A percentile compares a stretch with the other conserved stretches of the same genome.
Evolutionary conservation across 768 basidiomycete species (phyloP).

Genomic region (Rhodotorula babjevae): DNA sequence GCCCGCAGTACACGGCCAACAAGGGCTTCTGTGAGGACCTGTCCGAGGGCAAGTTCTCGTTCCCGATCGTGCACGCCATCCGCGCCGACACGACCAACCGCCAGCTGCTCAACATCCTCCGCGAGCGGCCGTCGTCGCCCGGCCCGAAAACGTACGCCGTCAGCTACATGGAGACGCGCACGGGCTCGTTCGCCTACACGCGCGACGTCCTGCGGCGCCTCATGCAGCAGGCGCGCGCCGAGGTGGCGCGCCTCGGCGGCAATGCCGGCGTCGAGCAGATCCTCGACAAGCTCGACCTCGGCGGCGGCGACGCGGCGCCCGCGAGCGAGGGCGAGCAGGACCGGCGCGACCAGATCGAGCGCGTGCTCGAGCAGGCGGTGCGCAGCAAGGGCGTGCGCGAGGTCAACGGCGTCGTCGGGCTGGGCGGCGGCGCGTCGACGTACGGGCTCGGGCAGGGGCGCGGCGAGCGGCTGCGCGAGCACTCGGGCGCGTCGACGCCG

Average conservation of each 20-base stretch:
- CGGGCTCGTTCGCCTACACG: conserved; percentile 84
- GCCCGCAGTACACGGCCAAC: conserved; percentile 65
- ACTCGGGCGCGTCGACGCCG: no score
- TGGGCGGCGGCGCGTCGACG: no score
- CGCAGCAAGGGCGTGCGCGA: not conserved
- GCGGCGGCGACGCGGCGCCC: conserved; percentile 9
- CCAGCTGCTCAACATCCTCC: conserved; percentile 80
- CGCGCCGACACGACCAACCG: conserved; percentile 69
- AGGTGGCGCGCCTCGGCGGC: conserved; percentile 71
- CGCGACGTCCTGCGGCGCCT: conserved; percentile 62
- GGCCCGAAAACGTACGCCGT: conserved; percentile 77
- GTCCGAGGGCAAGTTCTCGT: conserved; percentile 95
- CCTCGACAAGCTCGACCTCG: conserved; percentile 30
- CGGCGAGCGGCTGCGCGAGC: no score
- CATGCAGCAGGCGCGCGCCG: conserved; percentile 62
- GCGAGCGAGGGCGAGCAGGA: conserved; percentile 4
- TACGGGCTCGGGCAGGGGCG: no score
- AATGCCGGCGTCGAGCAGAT: conserved; percentile 51
- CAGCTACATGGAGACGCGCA: conserved; percentile 66
- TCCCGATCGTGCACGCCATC: conserved; percentile 87
- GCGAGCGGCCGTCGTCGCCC: conserved; percentile 75
- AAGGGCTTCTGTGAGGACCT: conserved; percentile 82
- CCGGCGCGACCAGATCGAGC: conserved; percentile 3
- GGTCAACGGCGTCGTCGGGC: not conserved
- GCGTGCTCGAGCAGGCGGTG: not conserved